Conservation (phyloP, 352 stramenopile genomes). For the Phytophthora lateralis region DNA sequence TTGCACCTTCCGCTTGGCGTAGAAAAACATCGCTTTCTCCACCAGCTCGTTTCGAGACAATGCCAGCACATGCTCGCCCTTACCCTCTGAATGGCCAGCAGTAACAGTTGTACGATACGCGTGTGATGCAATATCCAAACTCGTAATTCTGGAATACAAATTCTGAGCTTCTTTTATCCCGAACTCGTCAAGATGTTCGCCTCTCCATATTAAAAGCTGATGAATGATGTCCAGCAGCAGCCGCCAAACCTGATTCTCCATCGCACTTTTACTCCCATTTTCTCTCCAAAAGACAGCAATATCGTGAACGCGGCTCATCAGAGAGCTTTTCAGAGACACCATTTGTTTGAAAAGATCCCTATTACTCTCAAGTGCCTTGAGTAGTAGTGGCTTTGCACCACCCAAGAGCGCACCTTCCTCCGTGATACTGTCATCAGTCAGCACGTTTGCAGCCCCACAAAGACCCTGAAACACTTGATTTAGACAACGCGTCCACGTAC, state of each 20-base stretch:
- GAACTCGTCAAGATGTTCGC: slow-evolving; percentile 49
- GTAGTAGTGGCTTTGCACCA: slow-evolving; percentile 49
- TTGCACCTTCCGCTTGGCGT: slow-evolving; percentile 59
- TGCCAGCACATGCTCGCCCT: slow-evolving; percentile 38
- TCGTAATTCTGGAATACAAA: slow-evolving; percentile 55
- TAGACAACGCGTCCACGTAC: slow-evolving; percentile 52
- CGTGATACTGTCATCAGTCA: slow-evolving; percentile 46
- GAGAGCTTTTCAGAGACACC: slow-evolving; percentile 44
- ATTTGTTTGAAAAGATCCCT: slow-evolving; percentile 37
- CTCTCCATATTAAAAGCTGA: slow-evolving; percentile 62
- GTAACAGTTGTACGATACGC: slow-evolving; percentile 35
- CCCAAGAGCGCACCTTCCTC: slow-evolving; percentile 38
- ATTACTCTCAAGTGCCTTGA: slow-evolving; percentile 36
- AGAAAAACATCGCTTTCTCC: slow-evolving; percentile 70
- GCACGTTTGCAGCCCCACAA: slow-evolving; percentile 51
- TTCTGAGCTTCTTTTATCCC: slow-evolving; percentile 56
- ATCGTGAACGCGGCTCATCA: slow-evolving; percentile 51
- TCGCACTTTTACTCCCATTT: slow-evolving; percentile 46
- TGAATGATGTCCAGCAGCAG: slow-evolving; percentile 51
- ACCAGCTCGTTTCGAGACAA: slow-evolving; percentile 73
- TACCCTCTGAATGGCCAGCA: background rate
- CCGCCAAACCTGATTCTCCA: slow-evolving; percentile 64
- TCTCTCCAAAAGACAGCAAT: slow-evolving; percentile 58
- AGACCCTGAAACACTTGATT: slow-evolving; percentile 53
- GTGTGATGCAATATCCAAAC: slow-evolving; percentile 55